Base-by-base conservation (phyloP, 768 basidiomycete genomes). In the Holtermanniella nyarrowii region DNA sequence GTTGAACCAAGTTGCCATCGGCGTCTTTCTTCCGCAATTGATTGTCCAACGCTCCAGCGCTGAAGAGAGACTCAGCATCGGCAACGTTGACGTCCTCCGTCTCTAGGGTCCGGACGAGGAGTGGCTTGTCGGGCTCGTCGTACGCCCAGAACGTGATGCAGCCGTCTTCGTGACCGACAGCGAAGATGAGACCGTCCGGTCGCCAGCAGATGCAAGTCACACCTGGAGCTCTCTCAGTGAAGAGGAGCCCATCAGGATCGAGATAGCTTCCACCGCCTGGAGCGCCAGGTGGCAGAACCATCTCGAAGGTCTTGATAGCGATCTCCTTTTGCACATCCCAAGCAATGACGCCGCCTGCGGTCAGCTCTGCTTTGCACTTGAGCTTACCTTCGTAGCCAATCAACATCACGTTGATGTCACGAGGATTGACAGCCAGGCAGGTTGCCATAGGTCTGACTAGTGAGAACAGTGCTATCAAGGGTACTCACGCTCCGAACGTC, bases 111-210 rank as follows among this genome's bases (percentile, higher is more conserved):
- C 83, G 76, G 21, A 86, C 84, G 46, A 82, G 74, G 20, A 93
- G 72, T 0, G 88, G 84, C 48, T 79, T 79, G 51, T 83, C 82
- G 55, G 84, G 78, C 57, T 90, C 86, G 42, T 85, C 82, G 1
- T 82, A 72, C 0, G 85, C 82, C 83, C 87, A 89, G 66, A 90
- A 86, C 3, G 83, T 80, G 26, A 93, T 77, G 46, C 80, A 82
- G 5, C 89, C 88, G 67, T 93, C 89, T 16, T 80, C 76, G 63
- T 90, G 79, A 0, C 89, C 88, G 12, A 80, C 82, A 20, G 79
- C 85, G 54, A 93, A 83, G 54, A 87, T 76, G 53, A 87, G 82
- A 41, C 74, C 74, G 46, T 75, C 74, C 75, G 87, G 86, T 65
- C 89, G 82, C 56, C 88, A 75, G 3, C 83, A 76, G 3, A 89